Base-by-base conservation (phyloP, 345 rosid species). In the Lepidium sativum region DNA sequence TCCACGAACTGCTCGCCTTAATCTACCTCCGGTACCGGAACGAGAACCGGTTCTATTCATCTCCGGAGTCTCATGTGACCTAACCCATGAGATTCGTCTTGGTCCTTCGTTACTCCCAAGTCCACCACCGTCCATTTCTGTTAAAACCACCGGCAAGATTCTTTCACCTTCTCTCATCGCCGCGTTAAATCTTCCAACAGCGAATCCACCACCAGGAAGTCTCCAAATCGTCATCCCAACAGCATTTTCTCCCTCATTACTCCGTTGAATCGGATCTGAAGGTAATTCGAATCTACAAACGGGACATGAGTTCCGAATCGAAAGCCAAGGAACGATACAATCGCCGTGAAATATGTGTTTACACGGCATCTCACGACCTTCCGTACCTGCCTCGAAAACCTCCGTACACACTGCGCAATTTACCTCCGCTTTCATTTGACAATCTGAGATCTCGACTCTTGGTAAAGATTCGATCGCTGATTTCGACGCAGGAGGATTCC, bases 331-430 rank as follows among this genome's bases (percentile, higher is more conserved):
- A 2, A 84, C 61, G 35, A 88, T 88, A 67, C 96, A 88, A 27
- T 80, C 92, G 4, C 79, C 63, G 45, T 88, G 96, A 60, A 84
- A 88, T 3, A 88, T 67, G 53, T 88, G 96, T 60, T 80, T 80
- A 75, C 96, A 88, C 16, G 96, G 92, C 86, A 88, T 79, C 79
- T 88, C 96, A 9, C 86, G 76, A 12, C 85, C 90, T 61, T 76
- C 84, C 3, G 21, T 27, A 0, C 87, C 88, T 1, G 79, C 38
- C 73, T 81, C 92, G 69, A 88, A 88, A 3, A 70, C 80, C 41
- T 88, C 96, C 38, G 65, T 88, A 49, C 92, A 88, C 1, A 88
- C 88, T 0, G 96, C 96, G 56, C 96, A 88, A 74, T 88, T 84
- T 31, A 62, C 67, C 35, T 86, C 96, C 4, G 80, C 58, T 9